These are phyloP conservation scores for Galeopsis tetrahit DNA, from an alignment of 257 asterid genomes.

Conservation along the genomic window DNA sequence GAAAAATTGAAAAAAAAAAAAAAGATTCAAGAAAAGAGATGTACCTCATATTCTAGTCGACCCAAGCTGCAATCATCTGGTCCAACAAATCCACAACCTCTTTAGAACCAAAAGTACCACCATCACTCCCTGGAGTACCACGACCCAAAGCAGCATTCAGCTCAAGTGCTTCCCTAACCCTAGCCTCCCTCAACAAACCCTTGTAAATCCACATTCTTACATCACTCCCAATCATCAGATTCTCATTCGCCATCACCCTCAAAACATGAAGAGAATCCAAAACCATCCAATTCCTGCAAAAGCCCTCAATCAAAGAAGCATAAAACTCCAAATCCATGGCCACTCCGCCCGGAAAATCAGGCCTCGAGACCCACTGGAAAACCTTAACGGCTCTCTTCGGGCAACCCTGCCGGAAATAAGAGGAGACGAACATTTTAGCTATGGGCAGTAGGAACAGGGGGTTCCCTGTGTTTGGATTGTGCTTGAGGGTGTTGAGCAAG, in stretches of 20 bases:
- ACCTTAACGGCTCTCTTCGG: slow-evolving; percentile 52
- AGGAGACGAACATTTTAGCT: slow-evolving; percentile 41
- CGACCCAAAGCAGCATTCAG: slow-evolving; percentile 44
- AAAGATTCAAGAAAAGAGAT: not conserved
- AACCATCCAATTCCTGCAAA: slow-evolving; percentile 49
- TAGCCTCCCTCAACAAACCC: slow-evolving; percentile 64
- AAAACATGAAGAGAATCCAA: slow-evolving; percentile 53
- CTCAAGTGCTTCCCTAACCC: slow-evolving; percentile 59
- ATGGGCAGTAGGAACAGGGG: slow-evolving; percentile 36
- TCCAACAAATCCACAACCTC: slow-evolving; percentile 48
- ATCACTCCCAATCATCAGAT: slow-evolving; percentile 44
- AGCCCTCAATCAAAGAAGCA: slow-evolving; percentile 47
- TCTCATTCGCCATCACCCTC: slow-evolving; percentile 50
- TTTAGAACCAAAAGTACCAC: slow-evolving; percentile 21
- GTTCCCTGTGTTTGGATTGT: slow-evolving; percentile 36
- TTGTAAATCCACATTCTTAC: slow-evolving; percentile 43
- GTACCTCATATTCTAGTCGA: slow-evolving; percentile 37
- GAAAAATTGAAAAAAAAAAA: not conserved
- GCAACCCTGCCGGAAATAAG: slow-evolving; percentile 39
- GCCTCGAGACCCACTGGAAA: slow-evolving; percentile 57
- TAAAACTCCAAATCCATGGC: slow-evolving; percentile 39
- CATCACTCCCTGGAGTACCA: slow-evolving; percentile 38
- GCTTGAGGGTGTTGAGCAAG: slow-evolving; percentile 59
- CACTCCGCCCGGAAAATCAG: slow-evolving; percentile 46
- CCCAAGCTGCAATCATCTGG: slow-evolving; percentile 52